Base-by-base conservation (phyloP, 352 stramenopile genomes). In the Pythium dissotocum region DNA sequence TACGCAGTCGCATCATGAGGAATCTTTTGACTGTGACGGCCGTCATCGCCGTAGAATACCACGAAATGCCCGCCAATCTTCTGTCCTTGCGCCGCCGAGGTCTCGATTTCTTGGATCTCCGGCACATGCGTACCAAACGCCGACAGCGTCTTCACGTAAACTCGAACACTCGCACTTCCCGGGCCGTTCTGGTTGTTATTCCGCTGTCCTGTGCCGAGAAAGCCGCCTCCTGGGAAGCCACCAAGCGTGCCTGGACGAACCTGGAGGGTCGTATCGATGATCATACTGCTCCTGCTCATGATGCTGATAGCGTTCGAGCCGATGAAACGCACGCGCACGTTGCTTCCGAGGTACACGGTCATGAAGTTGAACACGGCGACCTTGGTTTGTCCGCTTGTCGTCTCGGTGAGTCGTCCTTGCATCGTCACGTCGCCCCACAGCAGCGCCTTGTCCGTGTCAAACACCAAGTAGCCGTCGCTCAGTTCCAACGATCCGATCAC, bases 331-430 rank as follows among this genome's bases (percentile, higher is more conserved):
- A 99, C 78, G 13, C 76, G 77, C 0, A 98, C 93, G 42, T 90
- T 77, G 21, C 67, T 61, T 16, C 82, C 83, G 33, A 99, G 78
- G 69, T 95, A 94, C 30, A 99, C 88, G 8, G 82, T 97, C 75
- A 99, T 93, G 69, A 99, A 99, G 61, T 97, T 97, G 78, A 98
- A 99, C 1, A 99, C 73, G 0, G 95, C 95, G 62, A 98, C 93
- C 16, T 93, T 86, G 1, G 93, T 98, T n/a, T 33, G 42, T 2
- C 90, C 91, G 48, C 83, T 77, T 0, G 48, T 69, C 6, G 87
- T 97, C 48, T 73, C 78, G 0, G 78, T 64, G 9, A 98, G 60
- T 54, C 84, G 70, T 7, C 87, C 87, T 21, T 82, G 68, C 12
- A 92, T 48, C 2, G 71, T 73, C 30, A 92, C 70, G 44, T 95